phyloP scores from a whole-genome alignment of 2,329 filamentous ascomycete genomes.

The Arthrinium phaeospermum region DNA sequence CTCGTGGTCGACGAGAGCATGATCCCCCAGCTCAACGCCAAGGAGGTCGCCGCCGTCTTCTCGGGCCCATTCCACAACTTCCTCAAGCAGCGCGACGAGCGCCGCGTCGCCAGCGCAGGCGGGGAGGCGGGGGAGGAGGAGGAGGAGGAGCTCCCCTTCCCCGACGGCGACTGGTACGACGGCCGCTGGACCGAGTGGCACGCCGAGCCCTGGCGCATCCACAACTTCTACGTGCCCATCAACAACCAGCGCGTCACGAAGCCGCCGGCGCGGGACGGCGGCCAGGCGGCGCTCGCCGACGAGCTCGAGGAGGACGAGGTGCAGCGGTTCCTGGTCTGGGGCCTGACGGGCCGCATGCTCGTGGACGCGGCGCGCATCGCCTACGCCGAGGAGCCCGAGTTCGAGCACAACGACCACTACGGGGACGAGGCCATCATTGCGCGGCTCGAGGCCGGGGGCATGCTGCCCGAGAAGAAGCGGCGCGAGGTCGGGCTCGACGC shows the following conservation, averaged over 20 bases:
- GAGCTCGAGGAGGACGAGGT: conserved; percentile 48
- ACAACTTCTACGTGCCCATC: conserved; percentile 90
- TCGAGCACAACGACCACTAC: conserved; percentile 68
- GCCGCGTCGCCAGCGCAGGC: conserved; percentile 38
- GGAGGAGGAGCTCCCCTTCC: conserved; percentile 39
- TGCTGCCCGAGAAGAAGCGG: conserved; percentile 52
- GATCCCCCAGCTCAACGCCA: conserved; percentile 82
- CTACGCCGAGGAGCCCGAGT: conserved; percentile 82
- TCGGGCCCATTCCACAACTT: conserved; percentile 89
- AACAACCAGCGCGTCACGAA: conserved; percentile 71
- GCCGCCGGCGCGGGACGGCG: conserved; percentile 46
- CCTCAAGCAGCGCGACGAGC: conserved; percentile 65
- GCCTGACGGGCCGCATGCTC: conserved; percentile 90
- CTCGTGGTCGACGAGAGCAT: conserved; percentile 70
- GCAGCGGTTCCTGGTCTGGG: conserved; percentile 82
- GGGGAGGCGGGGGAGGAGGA: conserved; percentile 24
- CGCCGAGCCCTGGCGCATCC: conserved; percentile 78
- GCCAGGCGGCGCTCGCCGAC: conserved; percentile 33
- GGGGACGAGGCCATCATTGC: conserved; percentile 61
- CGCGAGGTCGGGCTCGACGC: conserved; percentile 40
- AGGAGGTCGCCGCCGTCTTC: conserved; percentile 93
- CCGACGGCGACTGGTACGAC: conserved; percentile 77
- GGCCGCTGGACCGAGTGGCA: conserved; percentile 84
- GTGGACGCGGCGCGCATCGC: conserved; percentile 88
- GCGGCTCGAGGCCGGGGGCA: conserved; percentile 50